Conservation (phyloP, 1,284 basidiomycete genomes). For the Ustilago bromivora region DNA sequence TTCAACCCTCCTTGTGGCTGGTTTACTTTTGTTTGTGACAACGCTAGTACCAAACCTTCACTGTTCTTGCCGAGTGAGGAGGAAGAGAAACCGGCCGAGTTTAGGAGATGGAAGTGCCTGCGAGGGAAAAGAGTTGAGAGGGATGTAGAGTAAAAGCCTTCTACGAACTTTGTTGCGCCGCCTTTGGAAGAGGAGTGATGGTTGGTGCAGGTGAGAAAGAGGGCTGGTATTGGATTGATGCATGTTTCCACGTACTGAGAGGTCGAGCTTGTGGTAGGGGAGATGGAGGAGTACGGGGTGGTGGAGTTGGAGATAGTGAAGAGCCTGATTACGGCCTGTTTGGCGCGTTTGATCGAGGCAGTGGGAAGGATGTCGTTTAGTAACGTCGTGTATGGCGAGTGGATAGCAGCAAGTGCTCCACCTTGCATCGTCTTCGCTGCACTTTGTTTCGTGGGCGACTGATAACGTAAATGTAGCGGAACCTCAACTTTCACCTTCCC, state of each 20-base stretch:
- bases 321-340: background rate
- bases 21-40: background rate
- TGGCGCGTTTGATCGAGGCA: background rate
- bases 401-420: background rate
- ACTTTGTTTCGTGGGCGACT: background rate
- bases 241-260: background rate
- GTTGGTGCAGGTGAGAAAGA: conserved; percentile 18
- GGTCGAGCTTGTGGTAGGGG: background rate
- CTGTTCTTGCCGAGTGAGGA: background rate
- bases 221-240: conserved; percentile 1
- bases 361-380: conserved; percentile 4
- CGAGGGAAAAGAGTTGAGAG: conserved; percentile 17
- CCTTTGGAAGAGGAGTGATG: background rate
- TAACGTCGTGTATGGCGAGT: background rate
- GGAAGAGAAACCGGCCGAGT: background rate
- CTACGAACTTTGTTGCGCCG: conserved; percentile 4
- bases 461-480: conserved; percentile 29
- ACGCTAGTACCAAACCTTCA: background rate
- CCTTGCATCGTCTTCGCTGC: background rate
- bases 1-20: background rate
- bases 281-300: background rate
- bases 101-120: conserved; percentile 18
- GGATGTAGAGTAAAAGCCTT: conserved; percentile 14
- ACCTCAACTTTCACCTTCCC: conserved; percentile 10
- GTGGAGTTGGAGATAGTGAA: background rate